Conservation (phyloP, 2,329 filamentous ascomycete genomes). For the Cytospora piceicola region DNA sequence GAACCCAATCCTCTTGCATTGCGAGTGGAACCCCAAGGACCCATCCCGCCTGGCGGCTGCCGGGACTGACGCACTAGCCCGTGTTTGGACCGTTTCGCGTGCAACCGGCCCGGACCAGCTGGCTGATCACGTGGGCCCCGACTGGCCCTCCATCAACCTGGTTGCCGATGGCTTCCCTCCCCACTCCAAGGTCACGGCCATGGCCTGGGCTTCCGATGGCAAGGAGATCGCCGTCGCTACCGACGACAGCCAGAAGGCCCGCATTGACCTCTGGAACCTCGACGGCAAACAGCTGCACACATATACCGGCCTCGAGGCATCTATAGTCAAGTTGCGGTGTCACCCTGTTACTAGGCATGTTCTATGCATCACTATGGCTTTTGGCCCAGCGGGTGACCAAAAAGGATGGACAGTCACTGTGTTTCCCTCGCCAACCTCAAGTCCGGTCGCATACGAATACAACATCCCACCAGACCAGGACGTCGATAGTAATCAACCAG, state of each 20-base stretch:
- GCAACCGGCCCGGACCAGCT: conserved; percentile 50
- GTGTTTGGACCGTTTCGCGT: conserved; percentile 67
- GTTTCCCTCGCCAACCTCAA: conserved; percentile 50
- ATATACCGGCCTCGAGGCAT: conserved; percentile 62
- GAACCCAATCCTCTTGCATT: conserved; percentile 67
- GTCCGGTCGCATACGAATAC: conserved; percentile 53
- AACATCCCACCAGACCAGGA: conserved; percentile 47
- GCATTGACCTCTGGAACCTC: conserved; percentile 59
- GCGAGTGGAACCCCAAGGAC: conserved; percentile 70
- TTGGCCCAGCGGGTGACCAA: conserved; percentile 37
- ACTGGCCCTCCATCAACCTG: conserved; percentile 51
- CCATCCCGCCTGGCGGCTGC: conserved; percentile 68
- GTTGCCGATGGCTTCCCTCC: conserved; percentile 58
- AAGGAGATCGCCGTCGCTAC: conserved; percentile 60
- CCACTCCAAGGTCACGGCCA: conserved; percentile 58
- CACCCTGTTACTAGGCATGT: conserved; percentile 59
- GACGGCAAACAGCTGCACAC: conserved; percentile 57
- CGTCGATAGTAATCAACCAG: conserved; percentile 54
- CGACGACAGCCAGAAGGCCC: conserved; percentile 56
- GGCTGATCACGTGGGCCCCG: conserved; percentile 50
- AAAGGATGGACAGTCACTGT: conserved; percentile 58
- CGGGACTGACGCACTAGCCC: conserved; percentile 72
- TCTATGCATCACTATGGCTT: conserved; percentile 60
- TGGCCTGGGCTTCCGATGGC: conserved; percentile 65
- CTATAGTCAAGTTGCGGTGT: conserved; percentile 65